Percentiles rank a stretch among this genome's conserved stretches.
phyloP scores from a whole-genome alignment of 768 basidiomycete genomes.

The Tulasnella sp. region DNA sequence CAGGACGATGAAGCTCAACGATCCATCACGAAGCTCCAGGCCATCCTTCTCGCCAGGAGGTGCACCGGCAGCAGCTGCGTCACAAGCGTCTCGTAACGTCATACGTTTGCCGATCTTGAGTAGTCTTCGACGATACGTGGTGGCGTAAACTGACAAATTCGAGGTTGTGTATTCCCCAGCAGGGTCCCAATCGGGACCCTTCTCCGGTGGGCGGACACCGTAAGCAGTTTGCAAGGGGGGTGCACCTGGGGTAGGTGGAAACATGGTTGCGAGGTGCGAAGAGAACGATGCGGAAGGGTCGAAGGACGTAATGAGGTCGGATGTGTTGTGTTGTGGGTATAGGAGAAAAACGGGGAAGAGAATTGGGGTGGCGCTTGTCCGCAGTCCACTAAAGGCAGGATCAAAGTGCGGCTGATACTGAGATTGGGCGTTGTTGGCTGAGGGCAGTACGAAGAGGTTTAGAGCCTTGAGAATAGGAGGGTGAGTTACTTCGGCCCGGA shows the following conservation, averaged over 20 bases:
- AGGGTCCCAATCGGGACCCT: slow-evolving; percentile 67
- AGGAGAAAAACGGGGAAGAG: slow-evolving; percentile 84
- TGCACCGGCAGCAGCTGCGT: slow-evolving; percentile 56
- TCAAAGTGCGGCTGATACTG: slow-evolving; percentile 58
- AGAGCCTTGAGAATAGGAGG: slow-evolving; percentile 53
- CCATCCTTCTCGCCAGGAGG: slow-evolving; percentile 64
- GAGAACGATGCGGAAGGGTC: slow-evolving; percentile 79
- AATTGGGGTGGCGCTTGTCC: slow-evolving; percentile 57
- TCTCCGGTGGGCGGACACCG: slow-evolving; percentile 49
- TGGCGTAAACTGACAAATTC: slow-evolving; percentile 75
- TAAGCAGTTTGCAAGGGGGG: slow-evolving; percentile 10
- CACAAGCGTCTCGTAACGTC: slow-evolving; percentile 48
- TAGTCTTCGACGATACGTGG: slow-evolving; percentile 68
- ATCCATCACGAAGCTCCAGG: slow-evolving; percentile 77
- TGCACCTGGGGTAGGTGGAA: slow-evolving; percentile 47
- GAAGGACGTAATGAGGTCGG: slow-evolving; percentile 85
- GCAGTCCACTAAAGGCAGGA: slow-evolving; percentile 48
- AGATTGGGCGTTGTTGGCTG: slow-evolving; percentile 51
- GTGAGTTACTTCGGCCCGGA: slow-evolving; percentile 13
- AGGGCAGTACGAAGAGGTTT: slow-evolving; percentile 57
- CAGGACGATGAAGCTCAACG: slow-evolving; percentile 72
- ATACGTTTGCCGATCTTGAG: slow-evolving; percentile 91
- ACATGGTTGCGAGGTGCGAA: slow-evolving; percentile 75
- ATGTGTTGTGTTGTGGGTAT: slow-evolving; percentile 84
- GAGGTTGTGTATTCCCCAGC: slow-evolving; percentile 61